Conservation (phyloP, 306 rosid species). For the Alnus rubra region DNA sequence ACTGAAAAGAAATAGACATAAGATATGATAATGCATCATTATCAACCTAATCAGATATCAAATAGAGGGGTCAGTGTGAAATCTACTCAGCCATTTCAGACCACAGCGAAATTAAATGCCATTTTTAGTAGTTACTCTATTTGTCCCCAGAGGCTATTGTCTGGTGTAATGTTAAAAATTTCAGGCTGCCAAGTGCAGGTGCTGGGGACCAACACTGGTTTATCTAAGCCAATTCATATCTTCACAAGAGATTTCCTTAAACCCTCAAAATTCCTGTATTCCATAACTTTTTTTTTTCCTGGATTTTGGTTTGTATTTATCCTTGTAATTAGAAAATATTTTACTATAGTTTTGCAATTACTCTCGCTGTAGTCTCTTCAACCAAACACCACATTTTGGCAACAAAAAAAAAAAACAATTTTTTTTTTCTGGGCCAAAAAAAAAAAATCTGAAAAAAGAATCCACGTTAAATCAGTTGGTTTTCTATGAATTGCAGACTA, state of each 20-base stretch:
- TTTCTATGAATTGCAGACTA: no score
- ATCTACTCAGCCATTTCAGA: no score
- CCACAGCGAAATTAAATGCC: neutral
- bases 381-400: no score
- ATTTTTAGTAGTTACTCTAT: neutral
- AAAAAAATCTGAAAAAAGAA: no score
- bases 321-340: neutral
- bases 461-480: no score
- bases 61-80: no score
- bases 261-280: neutral
- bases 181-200: neutral
- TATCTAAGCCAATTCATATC: neutral
- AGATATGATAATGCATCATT: neutral
- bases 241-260: neutral
- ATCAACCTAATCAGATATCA: neutral
- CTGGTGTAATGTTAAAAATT: neutral
- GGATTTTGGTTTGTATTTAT: neutral
- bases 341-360: neutral
- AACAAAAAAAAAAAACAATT: no score
- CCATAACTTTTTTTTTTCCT: neutral
- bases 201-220: neutral
- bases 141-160: neutral
- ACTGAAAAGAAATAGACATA: neutral
- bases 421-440: no score
- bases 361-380: neutral